Conservation (phyloP, 495 filamentous ascomycete genomes). For the Apodospora peruviana region DNA sequence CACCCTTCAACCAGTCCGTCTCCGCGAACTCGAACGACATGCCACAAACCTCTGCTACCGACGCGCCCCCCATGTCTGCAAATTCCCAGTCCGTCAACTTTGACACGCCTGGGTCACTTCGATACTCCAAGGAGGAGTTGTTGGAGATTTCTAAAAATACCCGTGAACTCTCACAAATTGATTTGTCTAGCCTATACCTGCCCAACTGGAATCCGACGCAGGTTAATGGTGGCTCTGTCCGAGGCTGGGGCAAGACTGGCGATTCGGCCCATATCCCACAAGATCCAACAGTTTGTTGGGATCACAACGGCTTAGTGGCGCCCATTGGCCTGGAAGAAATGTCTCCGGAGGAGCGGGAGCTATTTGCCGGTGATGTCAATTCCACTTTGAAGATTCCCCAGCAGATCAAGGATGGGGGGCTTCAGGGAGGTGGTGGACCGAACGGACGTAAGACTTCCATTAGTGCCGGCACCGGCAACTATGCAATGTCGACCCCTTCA, state of each 20-base stretch:
- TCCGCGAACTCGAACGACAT: slow-evolving; percentile 14
- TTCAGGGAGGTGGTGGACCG: slow-evolving; percentile 42
- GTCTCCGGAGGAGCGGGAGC: slow-evolving; percentile 77
- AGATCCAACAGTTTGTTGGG: slow-evolving; percentile 78
- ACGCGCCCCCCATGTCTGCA: slow-evolving; percentile 8
- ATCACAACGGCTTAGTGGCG: slow-evolving; percentile 62
- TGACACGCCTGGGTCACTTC: slow-evolving; percentile 34
- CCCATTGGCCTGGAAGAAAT: slow-evolving; percentile 73
- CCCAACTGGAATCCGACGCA: slow-evolving; percentile 71
- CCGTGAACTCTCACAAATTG: slow-evolving; percentile 51
- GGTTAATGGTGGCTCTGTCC: slow-evolving; percentile 53
- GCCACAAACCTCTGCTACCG: slow-evolving; percentile 12
- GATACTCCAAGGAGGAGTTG: slow-evolving; percentile 81
- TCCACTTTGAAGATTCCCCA: slow-evolving; percentile 83
- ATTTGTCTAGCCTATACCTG: slow-evolving; percentile 62
- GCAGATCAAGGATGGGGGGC: slow-evolving; percentile 65
- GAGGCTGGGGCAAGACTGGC: slow-evolving; percentile 71
- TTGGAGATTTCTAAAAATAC: slow-evolving; percentile 65
- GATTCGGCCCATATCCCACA: slow-evolving; percentile 55
- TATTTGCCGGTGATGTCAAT: slow-evolving; percentile 83
- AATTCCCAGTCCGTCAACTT: slow-evolving; percentile 30
- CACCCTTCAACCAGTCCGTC: slow-evolving; percentile 35
- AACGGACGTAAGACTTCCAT: slow-evolving; percentile 72
- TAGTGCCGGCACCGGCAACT: slow-evolving; percentile 48
- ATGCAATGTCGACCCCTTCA: slow-evolving; percentile 56